Evolutionary conservation across 2,329 filamentous ascomycete species (phyloP), one percentile per base, ranked within the genome.

Genomic region (Fusarium scirpi): DNA sequence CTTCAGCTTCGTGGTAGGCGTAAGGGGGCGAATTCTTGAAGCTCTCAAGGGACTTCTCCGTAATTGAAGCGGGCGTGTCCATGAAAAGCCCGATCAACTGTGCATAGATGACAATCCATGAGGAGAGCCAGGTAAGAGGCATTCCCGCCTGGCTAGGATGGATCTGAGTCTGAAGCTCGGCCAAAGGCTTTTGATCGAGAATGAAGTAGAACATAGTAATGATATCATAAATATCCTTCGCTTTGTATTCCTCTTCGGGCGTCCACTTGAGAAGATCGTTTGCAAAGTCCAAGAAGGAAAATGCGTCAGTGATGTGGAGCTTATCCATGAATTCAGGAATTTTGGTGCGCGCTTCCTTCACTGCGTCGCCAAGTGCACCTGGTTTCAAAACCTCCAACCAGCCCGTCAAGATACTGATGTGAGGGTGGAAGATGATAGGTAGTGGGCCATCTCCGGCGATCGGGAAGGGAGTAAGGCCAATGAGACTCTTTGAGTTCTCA

Each of bases 61-160:
- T 63, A 10, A 62, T 34, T 0, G 58, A 63, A 2, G 58, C 32
- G 1, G 58, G 60, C 0, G 60, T 41, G 41, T 63, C 60, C 60
- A 63, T 63, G 58, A 63, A 63, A 6, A 63, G 20, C 1, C 60
- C 60, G 9, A 63, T 63, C 2, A 63, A n/a, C 25, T 63, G 60
- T 2, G 58, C 60, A 32, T 62, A 63, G 2, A 63, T 48, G 0
- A 63, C 47, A 4, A 63, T 62, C 60, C 60, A 63, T 1, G 60
- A 62, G 6, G 58, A 63, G 8, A 63, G 47, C 60, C 60, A 63
- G 2, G 40, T 63, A 1, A 63, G 58, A 2, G 60, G 60, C 20
- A 41, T 18, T 0, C 60, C 60, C 2, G 11, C 60, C 6, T 55
- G 46, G 3, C 41, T 27, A 4, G 60, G 60, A 3, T 51, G 12